Percentiles rank a stretch among this genome's conserved stretches.
Evolutionary conservation across 2,329 filamentous ascomycete genomes (phyloP).

Genomic region (Colletotrichum spaethianum): DNA sequence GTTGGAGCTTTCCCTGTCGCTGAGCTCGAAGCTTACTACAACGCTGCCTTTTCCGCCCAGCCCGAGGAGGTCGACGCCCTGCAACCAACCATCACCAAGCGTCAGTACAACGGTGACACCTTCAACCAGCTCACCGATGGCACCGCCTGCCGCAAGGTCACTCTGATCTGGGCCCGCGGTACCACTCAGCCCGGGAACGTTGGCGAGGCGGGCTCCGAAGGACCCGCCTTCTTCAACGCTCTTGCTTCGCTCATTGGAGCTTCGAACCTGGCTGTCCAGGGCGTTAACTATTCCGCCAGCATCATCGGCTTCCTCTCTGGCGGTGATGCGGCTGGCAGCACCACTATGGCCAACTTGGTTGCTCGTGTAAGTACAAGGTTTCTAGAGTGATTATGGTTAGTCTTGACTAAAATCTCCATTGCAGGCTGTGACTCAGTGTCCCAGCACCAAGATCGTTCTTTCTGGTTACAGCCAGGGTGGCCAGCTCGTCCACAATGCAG

Average conservation of each 20-base stretch:
- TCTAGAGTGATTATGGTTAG: background rate
- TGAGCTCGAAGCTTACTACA: constrained; percentile 42
- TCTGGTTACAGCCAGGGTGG: constrained; percentile 62
- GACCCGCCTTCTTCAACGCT: constrained; percentile 64
- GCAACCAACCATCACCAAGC: constrained; percentile 22
- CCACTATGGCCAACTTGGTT: constrained; percentile 53
- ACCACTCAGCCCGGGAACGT: constrained; percentile 68
- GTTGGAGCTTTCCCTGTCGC: constrained; percentile 28
- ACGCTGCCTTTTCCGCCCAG: constrained; percentile 19
- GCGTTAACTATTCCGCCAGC: constrained; percentile 65
- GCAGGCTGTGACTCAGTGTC: constrained; percentile 58
- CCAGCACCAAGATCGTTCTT: constrained; percentile 61
- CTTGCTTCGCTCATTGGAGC: constrained; percentile 57
- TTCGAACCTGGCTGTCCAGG: constrained; percentile 65
- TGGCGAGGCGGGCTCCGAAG: constrained; percentile 57
- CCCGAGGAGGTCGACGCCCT: background rate
- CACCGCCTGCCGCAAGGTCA: constrained; percentile 59
- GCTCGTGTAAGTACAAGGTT: background rate
- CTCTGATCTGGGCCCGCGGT: constrained; percentile 69
- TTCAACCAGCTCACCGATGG: constrained; percentile 43
- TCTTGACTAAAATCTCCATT: background rate
- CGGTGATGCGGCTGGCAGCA: constrained; percentile 59
- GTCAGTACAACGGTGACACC: constrained; percentile 38
- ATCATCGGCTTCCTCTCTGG: constrained; percentile 60
- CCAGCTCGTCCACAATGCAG: constrained; percentile 60